Conservation (phyloP, 2,329 filamentous ascomycete species). For the Aspergillus sp. region DNA sequence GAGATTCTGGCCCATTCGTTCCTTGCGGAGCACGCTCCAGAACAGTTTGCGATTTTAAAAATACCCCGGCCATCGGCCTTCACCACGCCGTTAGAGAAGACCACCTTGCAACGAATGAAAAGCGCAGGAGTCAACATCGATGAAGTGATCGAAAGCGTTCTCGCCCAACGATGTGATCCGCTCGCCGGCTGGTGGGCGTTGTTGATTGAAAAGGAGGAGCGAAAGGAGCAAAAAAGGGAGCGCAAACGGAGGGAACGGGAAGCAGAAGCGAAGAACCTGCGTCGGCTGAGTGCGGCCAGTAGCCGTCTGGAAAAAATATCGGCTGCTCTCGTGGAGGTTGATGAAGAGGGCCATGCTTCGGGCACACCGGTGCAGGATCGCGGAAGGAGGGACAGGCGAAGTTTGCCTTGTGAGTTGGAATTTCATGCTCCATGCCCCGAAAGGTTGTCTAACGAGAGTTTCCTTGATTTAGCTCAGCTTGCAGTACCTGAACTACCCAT, state of each 20-base stretch:
- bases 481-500: conserved; percentile 70
- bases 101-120: conserved; percentile 86
- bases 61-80: conserved; percentile 77
- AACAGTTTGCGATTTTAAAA: conserved; percentile 85
- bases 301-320: conserved; percentile 78
- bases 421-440: not conserved
- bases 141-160: conserved; percentile 86
- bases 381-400: conserved; percentile 73
- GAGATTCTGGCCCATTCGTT: conserved; percentile 89
- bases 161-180: conserved; percentile 82
- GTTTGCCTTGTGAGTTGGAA: conserved; percentile 43
- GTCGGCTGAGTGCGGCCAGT: conserved; percentile 83
- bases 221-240: conserved; percentile 76
- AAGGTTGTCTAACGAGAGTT: not conserved
- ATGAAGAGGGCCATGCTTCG: conserved; percentile 61
- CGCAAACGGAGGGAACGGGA: conserved; percentile 82
- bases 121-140: conserved; percentile 93
- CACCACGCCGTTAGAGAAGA: conserved; percentile 79
- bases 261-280: conserved; percentile 69
- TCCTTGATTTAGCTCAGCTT: conserved; percentile 46
- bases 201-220: conserved; percentile 87
- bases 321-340: conserved; percentile 69
- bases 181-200: conserved; percentile 95
- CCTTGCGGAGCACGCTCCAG: conserved; percentile 76
- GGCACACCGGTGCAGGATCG: conserved; percentile 62